Evolutionary conservation across 805 yeast species (phyloP).

Genomic region (Ogataea zsoltii): DNA sequence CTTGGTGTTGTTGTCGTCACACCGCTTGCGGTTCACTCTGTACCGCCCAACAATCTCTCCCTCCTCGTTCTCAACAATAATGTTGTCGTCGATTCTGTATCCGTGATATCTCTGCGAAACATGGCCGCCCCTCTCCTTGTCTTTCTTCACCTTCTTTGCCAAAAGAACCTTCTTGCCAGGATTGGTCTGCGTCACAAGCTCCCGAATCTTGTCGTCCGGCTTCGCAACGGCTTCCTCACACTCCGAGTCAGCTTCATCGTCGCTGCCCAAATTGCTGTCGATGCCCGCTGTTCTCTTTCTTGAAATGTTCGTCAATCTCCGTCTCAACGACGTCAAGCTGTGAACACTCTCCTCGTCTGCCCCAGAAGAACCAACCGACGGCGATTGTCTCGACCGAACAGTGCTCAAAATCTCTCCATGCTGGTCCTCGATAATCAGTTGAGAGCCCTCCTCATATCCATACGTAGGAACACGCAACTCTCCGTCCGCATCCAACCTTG

Average conservation of each 20-base stretch:
- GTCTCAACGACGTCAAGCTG: slow-evolving; percentile 20
- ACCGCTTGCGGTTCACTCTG: slow-evolving; percentile 53
- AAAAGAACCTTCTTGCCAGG: slow-evolving; percentile 15
- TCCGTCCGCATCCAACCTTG: slow-evolving; percentile 37
- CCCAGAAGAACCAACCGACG: slow-evolving; percentile 2
- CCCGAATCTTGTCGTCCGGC: slow-evolving; percentile 14
- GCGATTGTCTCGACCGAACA: slow-evolving; percentile 31
- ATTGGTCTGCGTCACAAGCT: slow-evolving; percentile 17
- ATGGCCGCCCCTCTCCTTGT: slow-evolving; percentile 4
- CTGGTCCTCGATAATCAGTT: slow-evolving; percentile 75
- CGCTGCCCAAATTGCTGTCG: slow-evolving; percentile 3
- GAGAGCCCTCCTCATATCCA: slow-evolving; percentile 69
- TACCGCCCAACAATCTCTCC: slow-evolving; percentile 91
- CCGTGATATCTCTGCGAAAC: slow-evolving; percentile 51
- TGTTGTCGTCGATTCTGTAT: slow-evolving; percentile 72
- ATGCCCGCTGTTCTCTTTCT: neutral
- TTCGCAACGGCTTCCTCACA: slow-evolving; percentile 3
- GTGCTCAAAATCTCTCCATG: slow-evolving; percentile 78
- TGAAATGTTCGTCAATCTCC: slow-evolving; percentile 7
- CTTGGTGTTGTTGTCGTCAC: slow-evolving; percentile 9
- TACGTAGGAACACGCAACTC: slow-evolving; percentile 35
- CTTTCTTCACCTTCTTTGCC: slow-evolving; percentile 14
- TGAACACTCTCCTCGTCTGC: slow-evolving; percentile 17
- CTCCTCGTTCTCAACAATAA: slow-evolving; percentile 84
- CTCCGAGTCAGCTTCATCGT: slow-evolving; percentile 4